A percentile compares a stretch with the other conserved stretches of the same genome.
These are phyloP conservation scores for Coix lacrymajobi DNA, from an alignment of 176 grass and related monocot genomes.

Conservation along the genomic window DNA sequence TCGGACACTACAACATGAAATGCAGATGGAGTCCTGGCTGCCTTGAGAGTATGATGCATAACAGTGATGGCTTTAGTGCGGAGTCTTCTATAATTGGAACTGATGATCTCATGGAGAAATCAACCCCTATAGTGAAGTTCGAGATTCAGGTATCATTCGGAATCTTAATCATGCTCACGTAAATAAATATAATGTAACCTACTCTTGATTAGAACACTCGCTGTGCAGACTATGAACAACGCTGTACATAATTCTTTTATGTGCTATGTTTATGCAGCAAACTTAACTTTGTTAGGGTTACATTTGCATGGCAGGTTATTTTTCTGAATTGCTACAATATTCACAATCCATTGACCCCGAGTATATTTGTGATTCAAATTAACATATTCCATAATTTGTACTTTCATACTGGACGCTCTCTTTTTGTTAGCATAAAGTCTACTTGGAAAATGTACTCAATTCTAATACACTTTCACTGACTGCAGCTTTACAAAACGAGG, in stretches of 20 bases:
- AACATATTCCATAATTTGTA: neutral
- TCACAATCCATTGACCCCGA: neutral
- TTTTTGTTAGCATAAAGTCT: slow-evolving; percentile 1
- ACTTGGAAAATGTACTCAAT: neutral
- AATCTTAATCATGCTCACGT: slow-evolving; percentile 9
- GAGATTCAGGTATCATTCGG: slow-evolving; percentile 73
- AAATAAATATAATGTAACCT: neutral
- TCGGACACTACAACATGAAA: slow-evolving; percentile 98
- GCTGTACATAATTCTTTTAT: neutral
- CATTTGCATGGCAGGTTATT: neutral
- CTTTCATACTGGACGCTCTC: neutral
- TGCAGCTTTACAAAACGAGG: slow-evolving; percentile 93
- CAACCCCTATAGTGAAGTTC: slow-evolving; percentile 66
- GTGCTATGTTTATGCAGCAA: neutral
- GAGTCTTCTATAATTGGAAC: slow-evolving; percentile 68
- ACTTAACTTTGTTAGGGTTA: neutral
- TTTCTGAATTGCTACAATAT: neutral
- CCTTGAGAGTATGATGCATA: slow-evolving; percentile 56
- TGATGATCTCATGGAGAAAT: slow-evolving; percentile 43
- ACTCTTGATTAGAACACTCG: neutral
- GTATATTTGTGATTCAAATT: neutral
- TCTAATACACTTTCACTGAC: neutral
- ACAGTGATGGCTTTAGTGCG: slow-evolving; percentile 41
- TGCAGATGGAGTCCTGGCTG: slow-evolving; percentile 67
- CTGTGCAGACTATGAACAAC: neutral